Conservation (phyloP, 192 early-diverging fungal genomes). For the Coemansia umbellata region DNA sequence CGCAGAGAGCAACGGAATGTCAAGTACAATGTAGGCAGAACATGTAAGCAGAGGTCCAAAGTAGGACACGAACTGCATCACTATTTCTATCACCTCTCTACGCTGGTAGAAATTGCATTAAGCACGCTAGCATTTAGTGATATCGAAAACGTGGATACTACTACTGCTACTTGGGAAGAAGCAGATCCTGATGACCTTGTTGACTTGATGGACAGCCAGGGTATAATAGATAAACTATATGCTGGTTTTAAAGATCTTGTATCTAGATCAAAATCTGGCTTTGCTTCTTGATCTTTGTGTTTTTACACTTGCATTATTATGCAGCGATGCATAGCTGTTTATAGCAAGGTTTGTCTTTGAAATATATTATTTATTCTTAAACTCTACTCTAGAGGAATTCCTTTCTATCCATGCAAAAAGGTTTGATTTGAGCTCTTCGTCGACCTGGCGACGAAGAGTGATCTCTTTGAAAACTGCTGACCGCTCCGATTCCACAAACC, state of each 20-base stretch:
- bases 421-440: slow-evolving; percentile 7
- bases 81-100: slow-evolving; percentile 30
- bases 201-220: slow-evolving; percentile 21
- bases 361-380: slow-evolving; percentile 5
- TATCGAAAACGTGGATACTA: not conserved
- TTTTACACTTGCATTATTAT: too few species aligned
- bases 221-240: slow-evolving; percentile 20
- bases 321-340: too few species aligned
- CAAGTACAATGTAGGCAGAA: slow-evolving; percentile 26
- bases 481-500: slow-evolving; percentile 41
- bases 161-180: not conserved
- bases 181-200: slow-evolving; percentile 32
- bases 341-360: too few species aligned
- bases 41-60: slow-evolving; percentile 29
- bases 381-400: slow-evolving; percentile 17
- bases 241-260: slow-evolving; percentile 19
- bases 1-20: not conserved
- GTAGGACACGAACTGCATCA: slow-evolving; percentile 43
- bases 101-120: slow-evolving; percentile 16
- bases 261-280: slow-evolving; percentile 27
- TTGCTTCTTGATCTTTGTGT: slow-evolving; percentile 24
- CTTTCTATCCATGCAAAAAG: not conserved
- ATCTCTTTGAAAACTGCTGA: slow-evolving; percentile 44
- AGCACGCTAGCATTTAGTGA: not conserved
- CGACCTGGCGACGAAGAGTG: slow-evolving; percentile 28